Evolutionary conservation across 2,329 filamentous ascomycete genomes (phyloP), one percentile per base, ranked within the genome.

Genomic region (Pseudocercospora fijiensis): DNA sequence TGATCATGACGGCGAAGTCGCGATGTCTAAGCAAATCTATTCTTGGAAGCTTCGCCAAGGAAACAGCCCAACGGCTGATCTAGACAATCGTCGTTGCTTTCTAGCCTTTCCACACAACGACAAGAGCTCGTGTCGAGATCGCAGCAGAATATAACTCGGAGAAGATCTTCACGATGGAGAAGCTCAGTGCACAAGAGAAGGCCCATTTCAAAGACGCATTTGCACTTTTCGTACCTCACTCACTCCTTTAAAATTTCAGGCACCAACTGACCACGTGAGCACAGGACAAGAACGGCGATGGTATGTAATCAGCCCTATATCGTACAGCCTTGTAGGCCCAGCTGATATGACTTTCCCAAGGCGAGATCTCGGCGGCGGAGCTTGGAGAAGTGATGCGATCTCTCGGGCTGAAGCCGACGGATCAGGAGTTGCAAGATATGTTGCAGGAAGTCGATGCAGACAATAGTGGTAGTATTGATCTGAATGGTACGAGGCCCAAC

Each of bases 211-310:
- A 58, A 24, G 58, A 66, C 27, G 64, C 64, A 9, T 66, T 66
- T 45, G 58, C 57, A 28, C 49, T 66, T 16, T 66, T 66, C 22
- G 64, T 66, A 63, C 20, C 61, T 43, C n/a, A 24, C n/a, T 41
- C 10, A 13, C 26, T 30, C 53, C 3, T 16, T 37, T 26, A 26
- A 11, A 51, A 24, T 37, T 30, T 26, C 11, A n/a, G 26, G 26
- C 37, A 58, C 4, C 28, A n/a, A 28, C 30, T 56, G 53, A 56
- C 53, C 53, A 56, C 53, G 53, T 56, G 53, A 56, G 53, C 22
- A 57, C 30, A 66, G 64, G 65, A 67, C 57, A 63, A 67, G 56
- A 65, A 67, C 28, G 65, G 65, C 33, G 65, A 67, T 60, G 65
- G 65, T 67, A 47, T 30, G 58, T 4, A 4, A 56, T 18, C 41